A percentile compares a stretch with the other conserved stretches of the same genome.
Conservation (phyloP, 2,329 filamentous ascomycete species). For the Aspergillus quadricinctus region DNA sequence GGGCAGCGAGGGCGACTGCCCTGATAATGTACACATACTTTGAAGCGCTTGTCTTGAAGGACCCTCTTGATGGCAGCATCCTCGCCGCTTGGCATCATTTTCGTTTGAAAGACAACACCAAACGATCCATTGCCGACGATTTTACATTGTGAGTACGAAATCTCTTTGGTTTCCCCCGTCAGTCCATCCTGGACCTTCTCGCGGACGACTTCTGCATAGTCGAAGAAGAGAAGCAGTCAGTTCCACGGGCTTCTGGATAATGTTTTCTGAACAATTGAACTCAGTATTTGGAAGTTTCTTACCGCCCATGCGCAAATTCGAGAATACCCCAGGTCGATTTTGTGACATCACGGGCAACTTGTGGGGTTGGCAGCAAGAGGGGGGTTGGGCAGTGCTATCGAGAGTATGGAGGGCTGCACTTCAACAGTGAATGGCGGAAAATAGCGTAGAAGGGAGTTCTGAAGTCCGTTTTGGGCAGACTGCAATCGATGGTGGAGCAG, state of each 20-base stretch:
- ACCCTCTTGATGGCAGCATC: conserved; percentile 99
- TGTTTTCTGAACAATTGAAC: not conserved
- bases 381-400: conserved; percentile 31
- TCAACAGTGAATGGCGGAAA: conserved; percentile 45
- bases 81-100: conserved; percentile 94
- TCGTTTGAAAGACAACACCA: conserved; percentile 98
- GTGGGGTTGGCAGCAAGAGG: conserved; percentile 16
- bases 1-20: not conserved
- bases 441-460: conserved; percentile 34
- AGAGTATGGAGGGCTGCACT: conserved; percentile 39
- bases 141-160: conserved; percentile 99
- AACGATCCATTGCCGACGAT: conserved; percentile 99
- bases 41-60: conserved; percentile 98
- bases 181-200: conserved; percentile 99
- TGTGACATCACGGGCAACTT: conserved; percentile 66
- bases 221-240: conserved; percentile 14
- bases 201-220: conserved; percentile 77
- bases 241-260: not conserved
- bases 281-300: conserved; percentile 42
- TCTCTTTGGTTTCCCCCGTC: conserved; percentile 91
- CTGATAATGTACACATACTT: conserved; percentile 55
- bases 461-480: conserved; percentile 54
- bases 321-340: conserved; percentile 86
- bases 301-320: conserved; percentile 94
- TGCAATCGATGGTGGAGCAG: conserved; percentile 29